Evolutionary conservation across 257 asterid species (phyloP).

Genomic region (Anisodus acutangulus): DNA sequence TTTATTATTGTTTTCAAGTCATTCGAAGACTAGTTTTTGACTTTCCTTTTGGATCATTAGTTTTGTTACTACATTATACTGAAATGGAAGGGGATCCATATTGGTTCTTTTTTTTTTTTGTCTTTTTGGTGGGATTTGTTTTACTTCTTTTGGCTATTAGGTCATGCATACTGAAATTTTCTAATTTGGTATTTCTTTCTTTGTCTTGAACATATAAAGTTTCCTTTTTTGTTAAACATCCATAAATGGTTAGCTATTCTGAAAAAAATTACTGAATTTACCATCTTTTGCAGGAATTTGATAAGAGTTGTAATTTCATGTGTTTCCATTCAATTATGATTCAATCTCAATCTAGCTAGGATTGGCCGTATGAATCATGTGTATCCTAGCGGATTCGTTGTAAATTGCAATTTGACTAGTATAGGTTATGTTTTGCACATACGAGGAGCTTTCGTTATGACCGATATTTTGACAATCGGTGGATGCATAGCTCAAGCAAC

Average conservation of each 20-base stretch:
- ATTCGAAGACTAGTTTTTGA: constrained; percentile 27
- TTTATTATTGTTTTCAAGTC: constrained; percentile 38
- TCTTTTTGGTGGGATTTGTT: neutral
- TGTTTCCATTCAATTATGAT: neutral
- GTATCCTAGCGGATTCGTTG: neutral
- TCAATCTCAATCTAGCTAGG: neutral
- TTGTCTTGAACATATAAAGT: neutral
- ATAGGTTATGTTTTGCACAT: neutral
- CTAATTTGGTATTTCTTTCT: neutral
- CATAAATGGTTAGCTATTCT: neutral
- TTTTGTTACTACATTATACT: neutral
- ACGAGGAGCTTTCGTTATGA: neutral
- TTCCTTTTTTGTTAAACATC: neutral
- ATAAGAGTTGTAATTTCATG: neutral
- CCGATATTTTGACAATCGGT: neutral
- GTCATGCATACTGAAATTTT: neutral
- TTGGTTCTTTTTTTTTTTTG: constrained; percentile 8
- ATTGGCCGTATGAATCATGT: neutral
- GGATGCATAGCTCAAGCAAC: neutral
- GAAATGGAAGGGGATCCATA: neutral
- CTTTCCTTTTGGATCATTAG: neutral
- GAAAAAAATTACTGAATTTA: neutral
- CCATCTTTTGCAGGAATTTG: neutral
- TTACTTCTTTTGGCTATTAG: constrained; percentile 19
- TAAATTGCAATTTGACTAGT: neutral